phyloP scores from a whole-genome alignment of 2,329 filamentous ascomycete genomes.

The Fusarium sp. region DNA sequence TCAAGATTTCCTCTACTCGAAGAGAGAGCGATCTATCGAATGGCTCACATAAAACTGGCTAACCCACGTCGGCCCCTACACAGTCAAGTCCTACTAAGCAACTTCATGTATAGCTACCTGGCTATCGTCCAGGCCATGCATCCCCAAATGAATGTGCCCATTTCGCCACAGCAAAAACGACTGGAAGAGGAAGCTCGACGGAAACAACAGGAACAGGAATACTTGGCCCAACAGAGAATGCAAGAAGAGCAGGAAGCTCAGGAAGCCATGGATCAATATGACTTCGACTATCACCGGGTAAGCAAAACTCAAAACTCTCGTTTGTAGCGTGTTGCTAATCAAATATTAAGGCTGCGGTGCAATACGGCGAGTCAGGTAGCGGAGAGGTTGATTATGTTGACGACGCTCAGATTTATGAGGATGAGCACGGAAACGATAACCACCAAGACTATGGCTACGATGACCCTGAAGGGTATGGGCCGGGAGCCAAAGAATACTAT shows the following conservation, averaged over 20 bases:
- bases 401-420: constrained; percentile 64
- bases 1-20: constrained; percentile 94
- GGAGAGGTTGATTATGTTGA: constrained; percentile 62
- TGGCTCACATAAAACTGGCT: constrained; percentile 99
- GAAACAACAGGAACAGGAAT: constrained; percentile 62
- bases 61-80: constrained; percentile 92
- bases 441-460: constrained; percentile 54
- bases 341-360: constrained; percentile 53
- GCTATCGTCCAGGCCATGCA: constrained; percentile 99
- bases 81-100: constrained; percentile 95
- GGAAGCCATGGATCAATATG: constrained; percentile 62
- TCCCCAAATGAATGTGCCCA: constrained; percentile 91
- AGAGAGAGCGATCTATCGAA: constrained; percentile 95
- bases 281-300: constrained; percentile 65
- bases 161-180: constrained; percentile 78
- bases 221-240: constrained; percentile 59
- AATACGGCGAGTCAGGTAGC: constrained; percentile 59
- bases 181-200: constrained; percentile 66
- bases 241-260: constrained; percentile 58
- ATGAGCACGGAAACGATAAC: constrained; percentile 59
- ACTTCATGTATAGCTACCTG: constrained; percentile 99
- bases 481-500: constrained; percentile 56
- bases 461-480: constrained; percentile 52
- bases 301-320: constrained; percentile 41
- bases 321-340: constrained; percentile 4